Percentiles rank a stretch among this genome's conserved stretches.
Evolutionary conservation across 2,329 filamentous ascomycete species (phyloP).

Genomic region (Verticillium albo-atrum): DNA sequence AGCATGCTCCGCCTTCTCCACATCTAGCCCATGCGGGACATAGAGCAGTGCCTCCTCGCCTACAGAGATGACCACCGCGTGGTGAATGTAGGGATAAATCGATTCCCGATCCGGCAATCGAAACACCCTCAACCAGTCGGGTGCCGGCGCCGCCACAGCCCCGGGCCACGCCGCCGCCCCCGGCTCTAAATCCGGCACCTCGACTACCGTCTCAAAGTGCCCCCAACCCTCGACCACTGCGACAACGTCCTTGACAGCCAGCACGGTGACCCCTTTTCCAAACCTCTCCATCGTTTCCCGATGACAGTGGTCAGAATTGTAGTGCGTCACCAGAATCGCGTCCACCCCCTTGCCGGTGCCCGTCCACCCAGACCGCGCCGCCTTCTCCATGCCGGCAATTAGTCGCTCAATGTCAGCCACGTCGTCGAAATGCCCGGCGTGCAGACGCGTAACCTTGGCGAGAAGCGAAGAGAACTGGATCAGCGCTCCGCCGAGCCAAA

Average conservation of each 20-base stretch:
- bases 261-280: too few relatives aligned
- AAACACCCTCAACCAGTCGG: conserved; percentile 1
- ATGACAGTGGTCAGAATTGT: conserved; percentile 5
- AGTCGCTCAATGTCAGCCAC: neutral
- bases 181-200: conserved; percentile 1
- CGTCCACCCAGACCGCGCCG: neutral
- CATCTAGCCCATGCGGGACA: conserved; percentile 1
- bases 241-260: neutral
- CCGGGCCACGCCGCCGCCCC: neutral
- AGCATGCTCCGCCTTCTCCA: neutral
- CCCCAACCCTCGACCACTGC: conserved; percentile 1
- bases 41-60: conserved; percentile 2
- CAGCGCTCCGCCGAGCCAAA: conserved; percentile 22
- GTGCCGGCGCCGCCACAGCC: neutral
- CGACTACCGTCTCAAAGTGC: conserved; percentile 1
- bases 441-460: neutral
- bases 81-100: neutral
- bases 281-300: conserved; percentile 1
- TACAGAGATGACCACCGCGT: neutral
- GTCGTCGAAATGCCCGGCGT: neutral
- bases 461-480: neutral
- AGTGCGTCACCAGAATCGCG: conserved; percentile 4
- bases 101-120: neutral
- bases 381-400: neutral
- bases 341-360: neutral